These are phyloP conservation scores for Corylus americana DNA, from an alignment of 306 rosid species.

Conservation along the genomic window DNA sequence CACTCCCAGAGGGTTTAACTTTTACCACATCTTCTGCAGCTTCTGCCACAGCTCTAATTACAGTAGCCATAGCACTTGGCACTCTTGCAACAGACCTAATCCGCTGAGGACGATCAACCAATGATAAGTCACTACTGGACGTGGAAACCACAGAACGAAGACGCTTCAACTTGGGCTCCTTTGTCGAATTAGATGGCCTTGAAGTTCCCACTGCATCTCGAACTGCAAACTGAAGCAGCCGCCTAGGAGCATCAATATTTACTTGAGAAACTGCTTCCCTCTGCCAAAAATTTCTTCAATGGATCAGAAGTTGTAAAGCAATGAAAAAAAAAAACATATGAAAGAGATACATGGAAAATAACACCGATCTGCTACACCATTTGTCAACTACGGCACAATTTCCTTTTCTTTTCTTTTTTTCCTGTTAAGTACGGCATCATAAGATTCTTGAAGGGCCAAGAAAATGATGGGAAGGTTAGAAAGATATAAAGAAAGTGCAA, in stretches of 20 bases:
- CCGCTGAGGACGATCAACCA: conserved; percentile 52
- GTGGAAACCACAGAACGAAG: conserved; percentile 90
- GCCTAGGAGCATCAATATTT: conserved; percentile 67
- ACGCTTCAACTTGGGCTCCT: conserved; percentile 75
- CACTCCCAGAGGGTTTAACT: conserved; percentile 74
- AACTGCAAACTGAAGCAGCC: conserved; percentile 88
- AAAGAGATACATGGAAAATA: conserved; percentile 3
- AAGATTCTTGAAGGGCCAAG: not conserved
- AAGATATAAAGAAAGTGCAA: too few relatives aligned
- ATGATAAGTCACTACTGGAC: conserved; percentile 51
- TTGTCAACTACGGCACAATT: not conserved
- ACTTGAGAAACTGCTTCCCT: conserved; percentile 58
- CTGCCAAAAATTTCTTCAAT: conserved; percentile 44
- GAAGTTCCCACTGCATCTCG: conserved; percentile 84
- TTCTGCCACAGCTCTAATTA: conserved; percentile 86
- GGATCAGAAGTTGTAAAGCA: conserved; percentile 34
- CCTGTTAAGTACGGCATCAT: not conserved
- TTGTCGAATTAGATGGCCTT: conserved; percentile 44
- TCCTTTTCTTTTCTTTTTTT: not conserved
- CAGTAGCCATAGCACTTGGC: conserved; percentile 81
- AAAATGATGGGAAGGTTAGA: not conserved
- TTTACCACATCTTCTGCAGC: conserved; percentile 85
- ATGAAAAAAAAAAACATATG: not conserved
- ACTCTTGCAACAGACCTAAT: conserved; percentile 57
- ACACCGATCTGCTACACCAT: conserved; percentile 16